These are phyloP conservation scores for Podospora pseudopauciseta DNA, from an alignment of 495 filamentous ascomycete species.

Conservation along the genomic window DNA sequence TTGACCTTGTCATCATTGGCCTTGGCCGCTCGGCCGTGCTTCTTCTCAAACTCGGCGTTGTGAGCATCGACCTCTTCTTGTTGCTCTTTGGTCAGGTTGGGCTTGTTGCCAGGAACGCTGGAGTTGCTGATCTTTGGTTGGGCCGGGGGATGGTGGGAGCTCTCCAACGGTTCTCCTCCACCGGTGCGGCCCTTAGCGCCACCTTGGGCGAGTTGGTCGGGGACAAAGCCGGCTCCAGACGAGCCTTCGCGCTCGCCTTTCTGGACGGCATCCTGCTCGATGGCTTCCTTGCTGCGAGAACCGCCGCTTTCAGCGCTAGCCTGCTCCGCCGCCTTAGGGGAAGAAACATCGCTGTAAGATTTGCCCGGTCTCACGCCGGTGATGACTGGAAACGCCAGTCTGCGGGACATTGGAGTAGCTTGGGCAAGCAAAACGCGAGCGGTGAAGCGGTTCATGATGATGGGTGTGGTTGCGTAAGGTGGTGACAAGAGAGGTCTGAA, in stretches of 20 bases:
- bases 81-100: constrained; percentile 43
- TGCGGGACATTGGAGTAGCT: not conserved
- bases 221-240: constrained; percentile 13
- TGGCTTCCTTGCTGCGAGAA: constrained; percentile 44
- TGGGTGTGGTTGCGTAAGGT: not conserved
- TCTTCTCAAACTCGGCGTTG: constrained; percentile 49
- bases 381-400: not conserved
- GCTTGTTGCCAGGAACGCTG: constrained; percentile 31
- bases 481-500: not conserved
- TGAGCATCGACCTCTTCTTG: constrained; percentile 50
- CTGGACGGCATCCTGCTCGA: constrained; percentile 25
- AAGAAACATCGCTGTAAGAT: not conserved
- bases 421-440: constrained; percentile 4
- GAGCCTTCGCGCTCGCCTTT: constrained; percentile 28
- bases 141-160: constrained; percentile 36
- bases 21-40: constrained; percentile 39
- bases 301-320: constrained; percentile 44
- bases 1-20: constrained; percentile 47
- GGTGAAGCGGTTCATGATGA: constrained; percentile 18
- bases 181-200: constrained; percentile 35
- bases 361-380: not conserved
- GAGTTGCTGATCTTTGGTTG: constrained; percentile 47
- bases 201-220: constrained; percentile 29
- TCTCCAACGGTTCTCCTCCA: constrained; percentile 41
- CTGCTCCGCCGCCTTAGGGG: constrained; percentile 36